Base-by-base conservation (phyloP, 202 grass and related monocot species). In the Cymbopogon flexuosus region DNA sequence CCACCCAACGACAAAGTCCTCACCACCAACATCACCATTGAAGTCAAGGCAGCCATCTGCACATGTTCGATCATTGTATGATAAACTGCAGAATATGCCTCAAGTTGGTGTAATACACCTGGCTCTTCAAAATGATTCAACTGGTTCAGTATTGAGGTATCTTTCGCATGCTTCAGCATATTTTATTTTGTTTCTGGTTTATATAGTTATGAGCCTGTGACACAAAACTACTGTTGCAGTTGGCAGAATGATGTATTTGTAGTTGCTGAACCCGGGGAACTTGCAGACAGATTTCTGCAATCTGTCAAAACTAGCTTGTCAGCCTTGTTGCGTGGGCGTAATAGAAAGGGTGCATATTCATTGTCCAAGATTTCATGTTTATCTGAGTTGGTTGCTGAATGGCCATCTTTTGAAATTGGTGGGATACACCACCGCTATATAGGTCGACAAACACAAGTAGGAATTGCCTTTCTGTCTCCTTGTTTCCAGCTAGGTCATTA, bases 211-310 rank as follows among this genome's bases (percentile, higher is more conserved):
- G 66, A 64, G 33, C 57, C 72, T 82, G 9, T 87, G 62, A 88
- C 65, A 39, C 19, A 42, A 79, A 84, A 62, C 69, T 74, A 80
- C 70, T 85, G 36, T 47, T 65, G 84, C 90, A 98, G 95, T 82
- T 98, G 95, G 95, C 95, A 98, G 87, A 98, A 98, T 90, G 95
- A 98, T 73, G 92, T 98, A 45, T 98, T 94, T 81, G 95, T 98
- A 73, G 95, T 98, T 35, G 95, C 95, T 19, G 95, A 98, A 84
- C 95, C 95, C 5, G 95, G 95, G 18, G 92, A 98, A 80, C 92
- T 83, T 76, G 92, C 95, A 68, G 92, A 98, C 73, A 87, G 80
- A 49, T 98, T 98, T 84, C 81, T 98, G 84, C 95, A 95, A 59
- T 94, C 86, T 86, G 92, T 98, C 29, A 95, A 95, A 93, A 62